Base-by-base conservation (phyloP, 2,329 filamentous ascomycete genomes). In the Chrysosporium keratinophilum region DNA sequence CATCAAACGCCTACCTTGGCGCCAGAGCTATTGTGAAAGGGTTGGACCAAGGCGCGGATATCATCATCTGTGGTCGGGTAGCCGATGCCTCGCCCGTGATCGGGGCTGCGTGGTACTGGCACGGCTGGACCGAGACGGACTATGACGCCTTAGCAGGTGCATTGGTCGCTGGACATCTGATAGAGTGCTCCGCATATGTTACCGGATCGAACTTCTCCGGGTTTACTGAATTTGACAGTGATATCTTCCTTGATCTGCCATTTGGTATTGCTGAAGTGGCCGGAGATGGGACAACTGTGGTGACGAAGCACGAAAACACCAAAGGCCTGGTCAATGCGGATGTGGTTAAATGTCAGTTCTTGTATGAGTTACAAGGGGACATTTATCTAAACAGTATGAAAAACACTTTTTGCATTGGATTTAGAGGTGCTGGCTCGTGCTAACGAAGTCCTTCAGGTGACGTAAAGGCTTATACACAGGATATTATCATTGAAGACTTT, bases 81-180 rank as follows among this genome's bases (percentile, higher is more conserved):
- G 69, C 74, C 0, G 75, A 77, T 58, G 76, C 76, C 0, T 74
- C 71, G 1, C 77, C 76, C 0, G 76, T 79, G 0, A 79, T 81
- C 54, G 79, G 75, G 0, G 76, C 77, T 0, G 78, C 78, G 0
- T 74, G 74, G 60, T 81, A 71, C 67, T 82, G 78, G 74, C 72
- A 81, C 51, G 65, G 69, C 1, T 82, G 78, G 79, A 56, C 57
- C 0, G 69, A 74, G 14, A 69, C 66, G 0, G 69, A 75, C 20
- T 78, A 73, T 17, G 72, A 81, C 55, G 59, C 67, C 15, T 67
- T 82, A 3, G 78, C 78, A 0, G 74, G 74, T 0, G 67, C 76
- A 20, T 45, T 65, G 6, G 52, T 65, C 12, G 60, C 61, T 3
- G 62, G 61, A 0, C 63, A 66, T 54, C 48, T 65, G 14, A 63